phyloP scores from a whole-genome alignment of 208 protist genomes.

The Trypanosoma avium region DNA sequence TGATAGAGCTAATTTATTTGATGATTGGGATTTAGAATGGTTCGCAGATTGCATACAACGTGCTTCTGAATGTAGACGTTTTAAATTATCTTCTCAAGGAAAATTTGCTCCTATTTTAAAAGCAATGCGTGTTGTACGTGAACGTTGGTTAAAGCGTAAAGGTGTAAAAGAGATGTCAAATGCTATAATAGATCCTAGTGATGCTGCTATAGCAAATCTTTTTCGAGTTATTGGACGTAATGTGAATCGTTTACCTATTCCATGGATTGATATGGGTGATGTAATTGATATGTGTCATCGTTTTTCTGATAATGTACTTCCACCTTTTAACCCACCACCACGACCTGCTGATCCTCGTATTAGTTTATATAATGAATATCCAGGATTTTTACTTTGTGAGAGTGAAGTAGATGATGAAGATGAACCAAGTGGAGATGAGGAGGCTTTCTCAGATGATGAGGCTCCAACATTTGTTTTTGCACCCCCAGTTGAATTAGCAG shows the following conservation, averaged over 20 bases:
- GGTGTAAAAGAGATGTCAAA: conserved; percentile 60
- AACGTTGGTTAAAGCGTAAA: conserved; percentile 71
- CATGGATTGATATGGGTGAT: conserved; percentile 92
- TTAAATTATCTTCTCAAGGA: conserved; percentile 65
- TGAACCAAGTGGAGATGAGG: conserved; percentile 77
- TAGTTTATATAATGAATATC: conserved; percentile 85
- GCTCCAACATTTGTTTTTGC: conserved; percentile 87
- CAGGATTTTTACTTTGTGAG: conserved; percentile 87
- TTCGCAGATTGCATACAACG: conserved; percentile 64
- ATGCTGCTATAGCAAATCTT: conserved; percentile 65
- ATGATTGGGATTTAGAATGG: conserved; percentile 81
- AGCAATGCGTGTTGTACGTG: conserved; percentile 77
- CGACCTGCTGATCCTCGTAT: conserved; percentile 87
- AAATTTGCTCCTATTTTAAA: conserved; percentile 85
- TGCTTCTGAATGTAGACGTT: conserved; percentile 63
- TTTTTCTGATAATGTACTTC: conserved; percentile 60
- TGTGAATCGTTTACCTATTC: conserved; percentile 86
- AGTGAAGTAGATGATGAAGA: conserved; percentile 89
- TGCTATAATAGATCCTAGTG: conserved; percentile 48
- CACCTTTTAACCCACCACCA: conserved; percentile 81
- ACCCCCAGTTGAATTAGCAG: conserved; percentile 74
- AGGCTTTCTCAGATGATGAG: conserved; percentile 90
- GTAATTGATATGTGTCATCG: conserved; percentile 88
- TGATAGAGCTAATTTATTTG: conserved; percentile 43
- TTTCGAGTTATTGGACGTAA: conserved; percentile 79